Evolutionary conservation across 106 monocot species (phyloP).

Genomic region (Dendrobium officinale): DNA sequence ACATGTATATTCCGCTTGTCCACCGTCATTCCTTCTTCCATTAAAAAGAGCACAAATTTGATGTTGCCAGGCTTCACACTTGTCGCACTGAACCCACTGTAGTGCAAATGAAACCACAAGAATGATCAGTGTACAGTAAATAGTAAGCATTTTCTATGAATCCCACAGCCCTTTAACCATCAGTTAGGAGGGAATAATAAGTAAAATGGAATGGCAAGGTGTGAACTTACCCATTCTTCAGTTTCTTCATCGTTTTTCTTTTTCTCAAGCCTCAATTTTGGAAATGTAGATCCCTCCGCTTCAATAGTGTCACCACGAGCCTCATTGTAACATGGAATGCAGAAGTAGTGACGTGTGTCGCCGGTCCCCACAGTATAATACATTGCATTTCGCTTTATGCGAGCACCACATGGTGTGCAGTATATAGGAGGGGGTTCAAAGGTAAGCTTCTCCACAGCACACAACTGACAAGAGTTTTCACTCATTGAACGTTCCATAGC

Average conservation of each 20-base stretch:
- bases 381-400: constrained; percentile 90
- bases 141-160: neutral
- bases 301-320: constrained; percentile 81
- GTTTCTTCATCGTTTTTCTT: constrained; percentile 94
- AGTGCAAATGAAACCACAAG: constrained; percentile 11
- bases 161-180: neutral
- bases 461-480: constrained; percentile 95
- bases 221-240: constrained; percentile 78
- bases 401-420: constrained; percentile 93
- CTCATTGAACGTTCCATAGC: constrained; percentile 82
- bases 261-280: constrained; percentile 78
- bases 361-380: constrained; percentile 81
- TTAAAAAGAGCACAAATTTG: constrained; percentile 99
- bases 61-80: constrained; percentile 99
- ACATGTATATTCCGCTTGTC: constrained; percentile 95
- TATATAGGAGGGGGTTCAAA: constrained; percentile 99
- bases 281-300: constrained; percentile 50
- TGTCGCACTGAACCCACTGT: constrained; percentile 99
- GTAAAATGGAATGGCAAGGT: neutral
- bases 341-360: constrained; percentile 77
- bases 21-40: constrained; percentile 94
- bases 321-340: constrained; percentile 86
- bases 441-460: constrained; percentile 88
- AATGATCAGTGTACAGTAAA: neutral
- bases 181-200: neutral